phyloP scores from a whole-genome alignment of 2,329 filamentous ascomycete genomes.

The Fusarium metavorans region DNA sequence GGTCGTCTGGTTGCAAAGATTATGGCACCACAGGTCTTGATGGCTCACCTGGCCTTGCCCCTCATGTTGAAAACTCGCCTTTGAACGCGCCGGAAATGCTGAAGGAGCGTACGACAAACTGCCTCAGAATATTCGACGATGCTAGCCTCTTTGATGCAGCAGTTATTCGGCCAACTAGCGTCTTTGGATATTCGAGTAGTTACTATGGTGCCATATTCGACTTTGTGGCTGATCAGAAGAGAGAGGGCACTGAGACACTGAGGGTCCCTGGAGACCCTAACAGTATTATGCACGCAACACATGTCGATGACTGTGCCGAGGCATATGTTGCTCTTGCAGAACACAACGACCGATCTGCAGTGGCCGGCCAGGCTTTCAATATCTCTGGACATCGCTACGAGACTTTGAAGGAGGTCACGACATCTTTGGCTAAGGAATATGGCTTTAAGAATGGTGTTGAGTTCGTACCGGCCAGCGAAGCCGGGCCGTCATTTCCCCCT shows the following conservation, averaged over 20 bases:
- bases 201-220: constrained; percentile 57
- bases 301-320: constrained; percentile 63
- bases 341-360: constrained; percentile 45
- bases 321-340: constrained; percentile 60
- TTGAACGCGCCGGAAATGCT: constrained; percentile 47
- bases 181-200: constrained; percentile 60
- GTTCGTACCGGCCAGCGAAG: constrained; percentile 39
- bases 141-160: constrained; percentile 55
- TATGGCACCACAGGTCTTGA: constrained; percentile 56
- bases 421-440: constrained; percentile 56
- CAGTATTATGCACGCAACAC: constrained; percentile 59
- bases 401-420: constrained; percentile 54
- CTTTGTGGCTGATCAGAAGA: constrained; percentile 45
- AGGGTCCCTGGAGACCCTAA: constrained; percentile 50
- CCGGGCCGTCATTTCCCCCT: constrained; percentile 27
- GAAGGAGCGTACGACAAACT: constrained; percentile 48
- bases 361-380: constrained; percentile 58
- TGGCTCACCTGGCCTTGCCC: constrained; percentile 49
- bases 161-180: constrained; percentile 59
- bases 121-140: constrained; percentile 50
- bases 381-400: constrained; percentile 59
- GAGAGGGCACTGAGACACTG: constrained; percentile 38
- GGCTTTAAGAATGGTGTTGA: constrained; percentile 47
- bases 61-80: constrained; percentile 58
- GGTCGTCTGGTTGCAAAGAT: constrained; percentile 63